Conservation (phyloP, 1,284 basidiomycete genomes). For the Retiboletus fuscus region DNA sequence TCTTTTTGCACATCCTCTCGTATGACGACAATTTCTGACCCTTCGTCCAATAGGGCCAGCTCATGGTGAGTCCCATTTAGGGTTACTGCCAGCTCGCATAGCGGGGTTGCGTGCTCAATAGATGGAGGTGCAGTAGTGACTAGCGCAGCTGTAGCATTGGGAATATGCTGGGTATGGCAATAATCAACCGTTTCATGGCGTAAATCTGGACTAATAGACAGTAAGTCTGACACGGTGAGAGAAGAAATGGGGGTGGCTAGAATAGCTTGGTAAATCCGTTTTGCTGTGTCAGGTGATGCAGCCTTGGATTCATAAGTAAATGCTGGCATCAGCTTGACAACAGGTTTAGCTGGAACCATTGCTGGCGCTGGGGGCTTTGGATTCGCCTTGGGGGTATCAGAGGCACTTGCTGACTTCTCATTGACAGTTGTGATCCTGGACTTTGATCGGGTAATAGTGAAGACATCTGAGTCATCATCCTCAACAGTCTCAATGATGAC, state of each 20-base stretch:
- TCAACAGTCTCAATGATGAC: background rate
- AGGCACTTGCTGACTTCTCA: background rate
- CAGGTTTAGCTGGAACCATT: background rate
- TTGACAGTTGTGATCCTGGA: background rate
- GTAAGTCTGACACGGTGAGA: slow-evolving; percentile 27
- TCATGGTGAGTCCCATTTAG: slow-evolving; percentile 1
- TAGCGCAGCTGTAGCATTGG: background rate
- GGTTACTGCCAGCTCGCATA: background rate
- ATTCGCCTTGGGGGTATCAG: no score
- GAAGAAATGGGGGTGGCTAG: slow-evolving; percentile 20
- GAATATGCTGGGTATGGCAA: slow-evolving; percentile 13
- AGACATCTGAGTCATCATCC: background rate
- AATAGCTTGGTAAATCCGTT: slow-evolving; percentile 9
- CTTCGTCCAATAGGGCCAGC: slow-evolving; percentile 17
- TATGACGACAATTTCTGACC: slow-evolving; percentile 25
- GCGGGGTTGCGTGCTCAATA: slow-evolving; percentile 15
- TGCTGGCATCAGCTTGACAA: no score
- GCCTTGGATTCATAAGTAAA: background rate
- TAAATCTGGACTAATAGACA: slow-evolving; percentile 33
- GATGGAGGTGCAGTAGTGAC: background rate
- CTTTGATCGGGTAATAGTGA: background rate
- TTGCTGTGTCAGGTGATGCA: slow-evolving; percentile 11
- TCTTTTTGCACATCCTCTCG: slow-evolving; percentile 4
- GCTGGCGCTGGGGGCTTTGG: no score
- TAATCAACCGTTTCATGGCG: slow-evolving; percentile 28